These are phyloP conservation scores for Xylariaceae sp. DNA, from an alignment of 2,329 filamentous ascomycete genomes.

Conservation along the genomic window DNA sequence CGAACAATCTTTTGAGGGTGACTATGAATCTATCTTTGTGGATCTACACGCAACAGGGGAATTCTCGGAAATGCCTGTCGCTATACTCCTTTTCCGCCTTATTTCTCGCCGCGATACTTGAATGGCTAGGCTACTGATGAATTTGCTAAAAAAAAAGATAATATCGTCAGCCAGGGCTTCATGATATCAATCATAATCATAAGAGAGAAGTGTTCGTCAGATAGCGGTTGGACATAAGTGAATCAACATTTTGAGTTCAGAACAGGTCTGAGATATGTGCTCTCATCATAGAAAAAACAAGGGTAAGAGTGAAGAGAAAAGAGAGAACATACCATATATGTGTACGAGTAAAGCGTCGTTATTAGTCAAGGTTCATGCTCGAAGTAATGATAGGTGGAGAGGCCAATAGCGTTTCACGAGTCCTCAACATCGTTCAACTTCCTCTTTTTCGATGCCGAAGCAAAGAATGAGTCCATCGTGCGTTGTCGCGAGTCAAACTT, in stretches of 20 bases:
- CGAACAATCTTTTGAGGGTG: background rate
- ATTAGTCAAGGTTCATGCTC: background rate
- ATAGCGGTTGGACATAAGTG: constrained; percentile 76
- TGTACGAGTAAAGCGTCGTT: background rate
- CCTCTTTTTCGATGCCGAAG: constrained; percentile 42
- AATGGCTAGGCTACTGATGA: no score
- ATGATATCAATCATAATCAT: background rate
- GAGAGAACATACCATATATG: constrained; percentile 36
- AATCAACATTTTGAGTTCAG: constrained; percentile 63
- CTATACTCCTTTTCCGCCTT: background rate
- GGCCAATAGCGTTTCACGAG: constrained; percentile 7
- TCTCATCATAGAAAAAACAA: constrained; percentile 59
- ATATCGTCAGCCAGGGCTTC: constrained; percentile 4
- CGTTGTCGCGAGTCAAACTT: constrained; percentile 69
- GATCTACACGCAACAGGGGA: background rate
- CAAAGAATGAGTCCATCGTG: constrained; percentile 72
- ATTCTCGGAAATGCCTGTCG: background rate
- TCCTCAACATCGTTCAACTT: constrained; percentile 33
- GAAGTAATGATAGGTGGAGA: background rate
- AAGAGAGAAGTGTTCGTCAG: constrained; percentile 44
- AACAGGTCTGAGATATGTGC: constrained; percentile 73
- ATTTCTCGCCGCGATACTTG: background rate
- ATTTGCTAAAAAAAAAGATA: background rate
- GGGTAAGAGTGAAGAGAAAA: constrained; percentile 4
- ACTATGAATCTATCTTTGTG: constrained; percentile 1